phyloP scores from a whole-genome alignment of 2,329 filamentous ascomycete species.

The Proliferodiscus dingleyae region DNA sequence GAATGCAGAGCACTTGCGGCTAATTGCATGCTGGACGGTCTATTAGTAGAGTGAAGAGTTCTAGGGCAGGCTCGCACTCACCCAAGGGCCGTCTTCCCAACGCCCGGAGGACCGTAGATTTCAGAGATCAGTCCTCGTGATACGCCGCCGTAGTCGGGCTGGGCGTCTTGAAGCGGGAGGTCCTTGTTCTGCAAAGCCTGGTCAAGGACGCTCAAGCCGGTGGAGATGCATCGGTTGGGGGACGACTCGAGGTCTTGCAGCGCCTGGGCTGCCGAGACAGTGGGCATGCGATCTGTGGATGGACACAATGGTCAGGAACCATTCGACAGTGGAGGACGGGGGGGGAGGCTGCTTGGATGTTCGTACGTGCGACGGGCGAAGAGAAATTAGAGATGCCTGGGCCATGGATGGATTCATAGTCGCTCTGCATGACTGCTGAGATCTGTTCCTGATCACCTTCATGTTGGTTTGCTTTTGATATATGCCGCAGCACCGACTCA shows the following conservation, averaged over 20 bases:
- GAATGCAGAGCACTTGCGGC: conserved; percentile 57
- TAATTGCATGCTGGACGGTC: conserved; percentile 58
- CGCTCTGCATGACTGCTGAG: conserved; percentile 42
- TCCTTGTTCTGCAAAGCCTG: conserved; percentile 36
- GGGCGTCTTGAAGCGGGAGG: conserved; percentile 8
- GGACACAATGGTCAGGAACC: conserved; percentile 12
- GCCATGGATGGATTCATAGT: conserved; percentile 55
- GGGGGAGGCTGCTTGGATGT: neutral
- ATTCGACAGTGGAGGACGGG: neutral
- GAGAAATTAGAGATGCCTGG: conserved; percentile 56
- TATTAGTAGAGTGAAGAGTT: neutral
- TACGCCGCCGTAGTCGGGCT: conserved; percentile 49
- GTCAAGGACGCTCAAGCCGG: conserved; percentile 52
- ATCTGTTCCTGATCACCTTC: too few species aligned
- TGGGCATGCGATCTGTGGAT: conserved; percentile 64
- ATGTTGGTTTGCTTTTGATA: too few species aligned
- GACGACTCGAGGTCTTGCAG: conserved; percentile 54
- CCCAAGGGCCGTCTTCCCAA: conserved; percentile 78
- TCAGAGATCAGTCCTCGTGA: conserved; percentile 76
- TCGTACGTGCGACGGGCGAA: conserved; percentile 27
- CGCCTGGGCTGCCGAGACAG: conserved; percentile 70
- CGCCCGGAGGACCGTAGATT: conserved; percentile 80
- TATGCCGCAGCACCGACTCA: neutral
- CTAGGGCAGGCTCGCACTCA: conserved; percentile 3
- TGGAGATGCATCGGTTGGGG: conserved; percentile 48